Evolutionary conservation across 768 basidiomycete genomes (phyloP).

Genomic region (Boletus vinaceobasis): DNA sequence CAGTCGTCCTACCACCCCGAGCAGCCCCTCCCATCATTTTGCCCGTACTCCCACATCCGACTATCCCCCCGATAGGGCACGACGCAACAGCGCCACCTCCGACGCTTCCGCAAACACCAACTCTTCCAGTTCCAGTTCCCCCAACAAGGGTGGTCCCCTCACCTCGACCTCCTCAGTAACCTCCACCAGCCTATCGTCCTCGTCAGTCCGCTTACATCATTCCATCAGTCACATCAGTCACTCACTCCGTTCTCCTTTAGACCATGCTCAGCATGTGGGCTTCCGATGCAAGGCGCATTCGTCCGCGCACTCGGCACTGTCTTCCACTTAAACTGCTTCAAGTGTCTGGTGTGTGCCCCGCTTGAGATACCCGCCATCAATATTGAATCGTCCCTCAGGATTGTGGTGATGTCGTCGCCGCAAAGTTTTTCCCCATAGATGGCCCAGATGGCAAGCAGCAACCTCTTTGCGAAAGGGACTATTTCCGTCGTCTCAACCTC

Average conservation of each 20-base stretch:
- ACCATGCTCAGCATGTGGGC: constrained; percentile 73
- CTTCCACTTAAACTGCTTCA: constrained; percentile 97
- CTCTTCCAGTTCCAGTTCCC: constrained; percentile 43
- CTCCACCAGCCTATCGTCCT: constrained; percentile 52
- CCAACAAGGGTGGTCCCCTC: constrained; percentile 41
- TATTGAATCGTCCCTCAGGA: constrained; percentile 53
- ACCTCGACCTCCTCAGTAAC: constrained; percentile 52
- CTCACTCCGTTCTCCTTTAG: constrained; percentile 32
- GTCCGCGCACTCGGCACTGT: constrained; percentile 92
- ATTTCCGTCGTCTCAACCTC: constrained; percentile 92
- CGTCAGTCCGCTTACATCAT: constrained; percentile 43
- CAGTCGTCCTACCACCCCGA: constrained; percentile 61
- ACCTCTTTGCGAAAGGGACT: constrained; percentile 97
- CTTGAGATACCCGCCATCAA: background rate
- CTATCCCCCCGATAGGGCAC: constrained; percentile 46
- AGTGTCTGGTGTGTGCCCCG: constrained; percentile 75
- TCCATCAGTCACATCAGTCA: constrained; percentile 7
- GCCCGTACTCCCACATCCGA: constrained; percentile 53
- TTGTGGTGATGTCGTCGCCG: constrained; percentile 93
- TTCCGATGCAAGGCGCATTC: constrained; percentile 90
- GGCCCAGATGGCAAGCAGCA: constrained; percentile 83
- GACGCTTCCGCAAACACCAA: constrained; percentile 55
- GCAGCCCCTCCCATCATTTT: constrained; percentile 41
- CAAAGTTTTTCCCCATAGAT: constrained; percentile 98
- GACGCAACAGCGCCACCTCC: constrained; percentile 46